Base-by-base conservation (phyloP, 2,329 filamentous ascomycete genomes). In the Penicillium corylophilum region DNA sequence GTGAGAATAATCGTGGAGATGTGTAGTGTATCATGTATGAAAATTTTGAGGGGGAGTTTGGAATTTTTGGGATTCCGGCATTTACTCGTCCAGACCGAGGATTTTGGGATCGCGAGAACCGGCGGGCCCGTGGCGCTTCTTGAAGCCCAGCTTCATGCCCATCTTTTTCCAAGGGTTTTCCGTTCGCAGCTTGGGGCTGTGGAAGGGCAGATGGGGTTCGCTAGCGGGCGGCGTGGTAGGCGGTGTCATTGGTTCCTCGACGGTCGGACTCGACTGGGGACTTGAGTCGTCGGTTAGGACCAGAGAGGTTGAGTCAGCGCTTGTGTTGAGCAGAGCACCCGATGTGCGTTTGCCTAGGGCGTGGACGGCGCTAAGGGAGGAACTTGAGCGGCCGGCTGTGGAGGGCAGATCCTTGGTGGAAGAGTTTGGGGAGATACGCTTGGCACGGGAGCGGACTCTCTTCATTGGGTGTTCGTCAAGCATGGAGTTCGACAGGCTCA, bases 91-190 rank as follows among this genome's bases (percentile, higher is more conserved):
- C 13, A 63, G 40, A 41, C 55, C 57, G 39, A 63, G 31, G 22
- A 62, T 57, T 46, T 55, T 63, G 1, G 58, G 58, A 44, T 63
- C 61, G 9, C 61, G 59, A 29, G 53, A 52, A 15, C 53, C 47
- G 43, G 58, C 56, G 8, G 58, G 55, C 23, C 60, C 59, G 18
- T 68, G 66, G 20, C 65, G 67, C 57, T 74, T 74, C 55, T 73
- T 74, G 53, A 73, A 74, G 13, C 72, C 72, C 47, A 80, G 63
- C 61, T 77, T 79, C 68, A 77, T 74, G 3, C 76, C 76, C 75
- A 78, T 77, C 58, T 79, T 79, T 64, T 78, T 79, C 77, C 77
- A 80, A 5, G 76, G 73, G 58, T 78, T 77, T 44, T 79, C 74
- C 53, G 71, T 64, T 54, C 73, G 70, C 53, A 62, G 60, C 61